Base-by-base conservation (phyloP, 768 basidiomycete species). In the Rhizopogon vulgaris region DNA sequence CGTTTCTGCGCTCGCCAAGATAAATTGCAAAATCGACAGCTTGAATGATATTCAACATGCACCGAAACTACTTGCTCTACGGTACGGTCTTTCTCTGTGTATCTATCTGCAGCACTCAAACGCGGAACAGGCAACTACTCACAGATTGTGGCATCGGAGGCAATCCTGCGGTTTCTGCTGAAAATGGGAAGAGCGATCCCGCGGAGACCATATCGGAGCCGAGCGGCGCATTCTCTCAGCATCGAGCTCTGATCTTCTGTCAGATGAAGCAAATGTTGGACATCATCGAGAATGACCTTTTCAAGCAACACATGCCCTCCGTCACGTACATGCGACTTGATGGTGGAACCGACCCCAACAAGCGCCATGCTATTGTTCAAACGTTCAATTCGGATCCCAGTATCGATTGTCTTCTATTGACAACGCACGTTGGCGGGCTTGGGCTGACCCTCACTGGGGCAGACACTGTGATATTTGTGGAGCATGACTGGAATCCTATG, bases 401-500 rank as follows among this genome's bases (percentile, higher is more conserved):
- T 59, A 98, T 99, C 58, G 96, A 99, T 68, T 94, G 93, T 56
- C 76, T 99, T 15, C 75, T 99, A 9, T 77, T 99, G 52, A 99
- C 96, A 1, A 99, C 96, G 0, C 93, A 94, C 60, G 95, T 99
- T 41, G 96, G 96, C 52, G 96, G 96, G 2, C 73, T 99, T 25
- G 96, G 96, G 6, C 72, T 99, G 63, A 99, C 95, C 17, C 72
- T 99, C 57, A 99, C 96, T 0, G 95, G 96, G 18, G 96, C 96
- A 6, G 96, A 99, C 66, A 99, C 96, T 0, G 96, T 99, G 52
- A 96, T 99, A 57, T 99, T 99, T 61, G 92, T 99, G 48, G 96
- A 99, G 66, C 96, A 99, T 61, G 96, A 99, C 67, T 99, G 96
- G 96, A 99, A 99, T 67, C 96, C 96, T 6, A 96, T 95, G 94